Conservation (phyloP, 805 yeast genomes). For the Kluyveromyces lactis region DNA sequence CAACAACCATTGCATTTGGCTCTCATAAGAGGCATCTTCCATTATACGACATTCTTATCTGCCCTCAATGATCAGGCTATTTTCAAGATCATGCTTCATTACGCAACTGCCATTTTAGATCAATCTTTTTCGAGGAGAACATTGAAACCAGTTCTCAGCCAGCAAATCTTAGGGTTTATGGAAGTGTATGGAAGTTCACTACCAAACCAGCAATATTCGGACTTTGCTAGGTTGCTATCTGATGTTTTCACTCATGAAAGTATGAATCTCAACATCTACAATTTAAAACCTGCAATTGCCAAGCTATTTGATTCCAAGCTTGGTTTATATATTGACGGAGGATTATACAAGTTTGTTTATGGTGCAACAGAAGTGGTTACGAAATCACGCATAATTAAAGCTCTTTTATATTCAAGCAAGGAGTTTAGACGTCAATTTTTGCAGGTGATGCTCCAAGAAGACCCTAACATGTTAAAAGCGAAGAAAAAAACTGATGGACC, state of each 20-base stretch:
- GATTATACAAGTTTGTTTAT: constrained; percentile 41
- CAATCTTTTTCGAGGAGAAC: constrained; percentile 58
- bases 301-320: constrained; percentile 40
- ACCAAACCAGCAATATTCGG: constrained; percentile 21
- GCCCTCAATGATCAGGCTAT: constrained; percentile 29
- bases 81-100: constrained; percentile 6
- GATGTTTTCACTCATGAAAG: constrained; percentile 42
- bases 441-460: constrained; percentile 20
- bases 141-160: constrained; percentile 52
- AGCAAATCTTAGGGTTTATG: constrained; percentile 39
- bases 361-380: constrained; percentile 52
- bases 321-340: constrained; percentile 18
- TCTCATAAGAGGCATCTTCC: constrained; percentile 44
- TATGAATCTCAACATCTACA: constrained; percentile 46
- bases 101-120: constrained; percentile 36
- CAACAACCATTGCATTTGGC: constrained; percentile 56
- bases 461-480: constrained; percentile 40
- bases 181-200: constrained; percentile 26
- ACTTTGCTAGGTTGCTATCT: constrained; percentile 47
- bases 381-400: constrained; percentile 41
- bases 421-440: constrained; percentile 19
- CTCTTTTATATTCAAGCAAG: constrained; percentile 31
- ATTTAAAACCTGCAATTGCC: constrained; percentile 51
- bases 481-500: constrained; percentile 52
- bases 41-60: constrained; percentile 32